Conservation (phyloP, 2,329 filamentous ascomycete genomes). For the Fusarium sp. region DNA sequence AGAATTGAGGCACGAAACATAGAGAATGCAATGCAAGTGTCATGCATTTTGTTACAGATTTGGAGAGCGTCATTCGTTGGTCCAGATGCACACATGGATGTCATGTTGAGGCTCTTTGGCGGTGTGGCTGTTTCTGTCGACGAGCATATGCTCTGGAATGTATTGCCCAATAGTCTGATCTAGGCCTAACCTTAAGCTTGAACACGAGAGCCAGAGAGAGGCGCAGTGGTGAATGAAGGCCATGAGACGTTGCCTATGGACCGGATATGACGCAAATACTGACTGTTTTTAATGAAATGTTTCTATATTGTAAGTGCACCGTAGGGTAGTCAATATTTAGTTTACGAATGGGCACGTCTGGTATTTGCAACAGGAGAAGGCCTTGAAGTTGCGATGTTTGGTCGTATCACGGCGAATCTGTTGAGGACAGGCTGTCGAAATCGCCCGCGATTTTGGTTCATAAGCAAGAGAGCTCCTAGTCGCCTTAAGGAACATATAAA, state of each 20-base stretch:
- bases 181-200: neutral
- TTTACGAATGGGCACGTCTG: neutral
- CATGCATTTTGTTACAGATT: constrained; percentile 17
- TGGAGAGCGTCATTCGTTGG: constrained; percentile 17
- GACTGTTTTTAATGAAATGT: neutral
- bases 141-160: neutral
- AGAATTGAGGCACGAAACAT: constrained; percentile 14
- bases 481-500: neutral
- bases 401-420: neutral
- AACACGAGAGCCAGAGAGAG: neutral
- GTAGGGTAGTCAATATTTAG: neutral
- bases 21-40: constrained; percentile 19
- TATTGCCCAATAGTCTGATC: neutral
- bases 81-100: neutral
- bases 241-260: neutral
- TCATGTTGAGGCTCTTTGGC: constrained; percentile 28
- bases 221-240: neutral
- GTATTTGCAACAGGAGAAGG: neutral
- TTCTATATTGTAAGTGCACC: neutral
- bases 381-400: neutral
- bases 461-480: neutral
- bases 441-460: too few relatives aligned
- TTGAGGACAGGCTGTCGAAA: neutral
- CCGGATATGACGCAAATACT: neutral
- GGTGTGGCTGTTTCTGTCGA: constrained; percentile 12